These are phyloP conservation scores for Albizia julibrissin DNA, from an alignment of 306 rosid genomes.

Conservation along the genomic window DNA sequence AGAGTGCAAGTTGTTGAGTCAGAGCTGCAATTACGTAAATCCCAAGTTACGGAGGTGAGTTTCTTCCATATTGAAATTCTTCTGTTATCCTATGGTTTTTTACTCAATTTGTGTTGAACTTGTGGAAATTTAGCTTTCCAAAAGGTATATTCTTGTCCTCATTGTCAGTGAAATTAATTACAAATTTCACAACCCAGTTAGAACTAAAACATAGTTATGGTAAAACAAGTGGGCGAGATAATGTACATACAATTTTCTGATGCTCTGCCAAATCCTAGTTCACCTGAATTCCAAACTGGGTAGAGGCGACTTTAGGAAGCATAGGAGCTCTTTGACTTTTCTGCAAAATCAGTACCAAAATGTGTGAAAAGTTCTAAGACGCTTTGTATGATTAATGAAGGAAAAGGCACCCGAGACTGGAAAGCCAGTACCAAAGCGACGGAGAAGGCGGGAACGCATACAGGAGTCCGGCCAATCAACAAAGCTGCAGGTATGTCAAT, in stretches of 20 bases:
- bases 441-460: constrained; percentile 55
- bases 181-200: neutral
- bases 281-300: constrained; percentile 8
- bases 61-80: neutral
- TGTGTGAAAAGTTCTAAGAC: neutral
- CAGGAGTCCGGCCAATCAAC: constrained; percentile 56
- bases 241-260: neutral
- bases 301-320: neutral
- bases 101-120: constrained; percentile 14
- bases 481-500: constrained; percentile 63
- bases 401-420: constrained; percentile 62
- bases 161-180: neutral
- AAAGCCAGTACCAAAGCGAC: constrained; percentile 58
- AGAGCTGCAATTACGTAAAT: constrained; percentile 73
- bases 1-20: constrained; percentile 69
- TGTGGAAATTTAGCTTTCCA: constrained; percentile 2
- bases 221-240: neutral
- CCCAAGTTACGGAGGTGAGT: constrained; percentile 71
- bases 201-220: neutral
- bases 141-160: neutral
- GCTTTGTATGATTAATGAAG: constrained; percentile 39
- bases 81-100: constrained; percentile 9
- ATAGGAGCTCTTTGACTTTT: neutral
- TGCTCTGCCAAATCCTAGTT: neutral
- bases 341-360: neutral